Percentiles rank a stretch among this genome's conserved stretches.
Evolutionary conservation across 2,329 filamentous ascomycete genomes (phyloP).

Genomic region (Apiospora marii): DNA sequence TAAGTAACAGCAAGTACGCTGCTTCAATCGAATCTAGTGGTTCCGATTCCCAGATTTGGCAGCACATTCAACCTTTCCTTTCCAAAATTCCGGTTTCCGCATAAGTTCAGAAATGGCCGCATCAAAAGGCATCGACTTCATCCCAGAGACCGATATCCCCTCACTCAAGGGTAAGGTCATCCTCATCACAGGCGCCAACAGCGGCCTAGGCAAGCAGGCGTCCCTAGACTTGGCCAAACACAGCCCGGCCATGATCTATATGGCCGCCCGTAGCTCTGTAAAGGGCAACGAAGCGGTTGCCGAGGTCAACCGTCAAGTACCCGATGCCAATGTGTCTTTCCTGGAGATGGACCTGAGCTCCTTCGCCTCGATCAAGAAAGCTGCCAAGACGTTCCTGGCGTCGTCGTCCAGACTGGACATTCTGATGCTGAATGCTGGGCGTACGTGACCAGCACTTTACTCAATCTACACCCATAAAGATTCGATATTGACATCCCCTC

Average conservation of each 20-base stretch:
- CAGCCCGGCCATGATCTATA: neutral
- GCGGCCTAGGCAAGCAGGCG: conserved; percentile 4
- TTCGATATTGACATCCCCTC: neutral
- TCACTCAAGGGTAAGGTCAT: neutral
- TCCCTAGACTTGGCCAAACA: conserved; percentile 9
- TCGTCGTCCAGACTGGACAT: conserved; percentile 46
- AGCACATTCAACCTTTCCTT: neutral
- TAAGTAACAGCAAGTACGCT: neutral
- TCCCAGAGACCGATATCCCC: neutral
- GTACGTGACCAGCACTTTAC: neutral
- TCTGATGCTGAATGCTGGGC: conserved; percentile 42
- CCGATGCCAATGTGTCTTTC: conserved; percentile 28
- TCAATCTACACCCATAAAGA: neutral
- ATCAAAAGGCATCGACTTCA: neutral
- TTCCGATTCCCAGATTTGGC: neutral
- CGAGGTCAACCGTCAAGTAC: neutral
- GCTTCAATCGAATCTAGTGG: neutral
- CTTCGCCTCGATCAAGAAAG: conserved; percentile 42
- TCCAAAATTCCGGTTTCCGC: neutral
- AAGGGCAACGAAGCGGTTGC: neutral
- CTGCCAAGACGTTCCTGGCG: conserved; percentile 40
- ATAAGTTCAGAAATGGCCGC: neutral
- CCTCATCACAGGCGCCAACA: conserved; percentile 7
- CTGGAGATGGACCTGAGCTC: conserved; percentile 20
- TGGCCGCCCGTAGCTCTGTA: neutral